Percentiles rank a stretch among this genome's conserved stretches.
Evolutionary conservation across 1,139 yeast genomes (phyloP).

Genomic region (Sugiyamaella grinbergsii): DNA sequence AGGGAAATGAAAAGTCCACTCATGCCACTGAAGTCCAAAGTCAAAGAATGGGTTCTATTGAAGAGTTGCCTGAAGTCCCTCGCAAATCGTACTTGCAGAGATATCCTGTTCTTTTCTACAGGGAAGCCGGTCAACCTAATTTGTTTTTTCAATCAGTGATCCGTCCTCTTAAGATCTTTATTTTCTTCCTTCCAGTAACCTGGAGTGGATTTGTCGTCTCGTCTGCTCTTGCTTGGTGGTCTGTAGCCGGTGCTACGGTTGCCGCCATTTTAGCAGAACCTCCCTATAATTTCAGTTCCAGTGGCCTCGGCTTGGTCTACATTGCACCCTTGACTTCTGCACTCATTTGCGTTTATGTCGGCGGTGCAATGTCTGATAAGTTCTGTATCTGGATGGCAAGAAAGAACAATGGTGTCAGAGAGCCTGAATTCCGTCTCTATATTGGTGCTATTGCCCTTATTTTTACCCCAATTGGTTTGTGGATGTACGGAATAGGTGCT

Average conservation of each 20-base stretch:
- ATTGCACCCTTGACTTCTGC: slow-evolving; percentile 60
- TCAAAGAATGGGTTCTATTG: slow-evolving; percentile 9
- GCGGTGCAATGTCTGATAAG: slow-evolving; percentile 66
- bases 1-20: slow-evolving; percentile 5
- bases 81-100: slow-evolving; percentile 37
- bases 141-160: slow-evolving; percentile 27
- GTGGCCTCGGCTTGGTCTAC: slow-evolving; percentile 76
- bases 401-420: slow-evolving; percentile 65
- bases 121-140: slow-evolving; percentile 25
- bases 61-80: neutral
- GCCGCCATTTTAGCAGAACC: slow-evolving; percentile 52
- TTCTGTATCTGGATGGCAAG: slow-evolving; percentile 70
- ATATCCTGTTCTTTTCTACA: slow-evolving; percentile 42
- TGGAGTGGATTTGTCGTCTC: slow-evolving; percentile 68
- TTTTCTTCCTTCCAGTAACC: slow-evolving; percentile 56
- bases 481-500: slow-evolving; percentile 77
- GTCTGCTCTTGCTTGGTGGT: slow-evolving; percentile 58
- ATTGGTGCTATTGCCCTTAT: slow-evolving; percentile 62
- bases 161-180: slow-evolving; percentile 31
- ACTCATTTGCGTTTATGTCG: slow-evolving; percentile 59
- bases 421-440: slow-evolving; percentile 76
- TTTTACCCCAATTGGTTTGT: slow-evolving; percentile 67
- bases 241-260: slow-evolving; percentile 58
- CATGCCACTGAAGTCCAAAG: neutral
- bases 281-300: slow-evolving; percentile 67